Conservation (phyloP, 2,329 filamentous ascomycete genomes). For the Colletotrichum godetiae region DNA sequence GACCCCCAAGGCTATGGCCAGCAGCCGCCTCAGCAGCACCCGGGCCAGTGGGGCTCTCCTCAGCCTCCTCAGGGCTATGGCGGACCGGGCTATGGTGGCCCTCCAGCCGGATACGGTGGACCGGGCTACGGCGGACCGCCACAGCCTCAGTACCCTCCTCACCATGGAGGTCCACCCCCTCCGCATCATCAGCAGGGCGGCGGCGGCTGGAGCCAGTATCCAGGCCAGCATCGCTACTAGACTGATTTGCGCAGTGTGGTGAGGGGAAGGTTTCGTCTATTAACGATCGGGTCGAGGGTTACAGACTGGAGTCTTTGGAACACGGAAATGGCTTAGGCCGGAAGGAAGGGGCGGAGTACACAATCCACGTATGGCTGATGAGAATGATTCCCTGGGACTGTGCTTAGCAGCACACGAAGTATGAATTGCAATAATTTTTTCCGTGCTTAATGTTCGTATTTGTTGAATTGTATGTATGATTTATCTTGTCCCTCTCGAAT, state of each 20-base stretch:
- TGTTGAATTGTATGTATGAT: background rate
- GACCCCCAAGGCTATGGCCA: conserved; percentile 47
- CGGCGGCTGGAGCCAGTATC: conserved; percentile 49
- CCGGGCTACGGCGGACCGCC: conserved; percentile 39
- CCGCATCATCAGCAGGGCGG: conserved; percentile 38
- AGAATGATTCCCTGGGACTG: background rate
- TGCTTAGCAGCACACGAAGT: background rate
- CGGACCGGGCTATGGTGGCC: conserved; percentile 43
- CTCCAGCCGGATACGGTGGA: conserved; percentile 34
- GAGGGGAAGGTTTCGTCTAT: background rate
- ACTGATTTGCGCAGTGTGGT: background rate
- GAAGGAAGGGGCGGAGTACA: background rate
- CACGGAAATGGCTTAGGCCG: background rate
- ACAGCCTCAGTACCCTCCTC: conserved; percentile 31
- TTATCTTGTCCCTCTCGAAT: background rate
- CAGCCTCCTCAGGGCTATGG: conserved; percentile 41
- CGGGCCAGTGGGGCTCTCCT: conserved; percentile 37
- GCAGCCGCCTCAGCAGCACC: conserved; percentile 40
- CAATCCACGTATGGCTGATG: background rate
- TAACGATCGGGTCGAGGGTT: background rate
- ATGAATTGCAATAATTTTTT: conserved; percentile 13
- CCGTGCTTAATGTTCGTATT: background rate
- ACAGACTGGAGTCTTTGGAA: conserved; percentile 3
- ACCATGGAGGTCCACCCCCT: conserved; percentile 29
- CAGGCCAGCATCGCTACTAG: conserved; percentile 49